phyloP scores from a whole-genome alignment of 2,329 filamentous ascomycete genomes.

The Monilinia polystroma region DNA sequence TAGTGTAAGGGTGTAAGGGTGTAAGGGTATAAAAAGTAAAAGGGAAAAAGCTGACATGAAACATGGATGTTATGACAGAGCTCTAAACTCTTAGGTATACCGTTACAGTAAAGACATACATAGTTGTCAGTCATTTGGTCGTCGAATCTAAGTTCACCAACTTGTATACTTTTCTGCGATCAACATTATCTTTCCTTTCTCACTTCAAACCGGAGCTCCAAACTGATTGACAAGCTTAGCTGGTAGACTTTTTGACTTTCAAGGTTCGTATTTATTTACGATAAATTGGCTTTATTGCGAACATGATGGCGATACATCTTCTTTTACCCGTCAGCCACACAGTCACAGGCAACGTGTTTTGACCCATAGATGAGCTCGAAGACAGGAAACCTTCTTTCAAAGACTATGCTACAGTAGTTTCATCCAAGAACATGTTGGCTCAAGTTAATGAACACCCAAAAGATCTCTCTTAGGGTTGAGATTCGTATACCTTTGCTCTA shows the following conservation, averaged over 20 bases:
- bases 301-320: neutral
- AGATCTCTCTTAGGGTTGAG: neutral
- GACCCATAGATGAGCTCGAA: neutral
- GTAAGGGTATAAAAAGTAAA: too few species aligned
- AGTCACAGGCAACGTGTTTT: neutral
- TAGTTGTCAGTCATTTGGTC: neutral
- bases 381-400: neutral
- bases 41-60: neutral
- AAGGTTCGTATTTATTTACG: neutral
- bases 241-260: neutral
- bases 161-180: neutral
- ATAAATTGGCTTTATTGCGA: neutral
- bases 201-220: neutral
- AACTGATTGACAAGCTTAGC: neutral
- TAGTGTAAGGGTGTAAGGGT: too few species aligned
- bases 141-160: neutral
- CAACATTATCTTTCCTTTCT: too few species aligned
- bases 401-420: neutral
- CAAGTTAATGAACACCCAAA: neutral
- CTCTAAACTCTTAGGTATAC: neutral
- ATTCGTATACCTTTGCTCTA: constrained; percentile 1
- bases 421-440: neutral
- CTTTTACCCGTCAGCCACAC: neutral
- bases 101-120: neutral
- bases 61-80: neutral